A percentile compares a stretch with the other conserved stretches of the same genome.
Conservation (phyloP, 2,329 filamentous ascomycete species). For the Colletotrichum sp. region DNA sequence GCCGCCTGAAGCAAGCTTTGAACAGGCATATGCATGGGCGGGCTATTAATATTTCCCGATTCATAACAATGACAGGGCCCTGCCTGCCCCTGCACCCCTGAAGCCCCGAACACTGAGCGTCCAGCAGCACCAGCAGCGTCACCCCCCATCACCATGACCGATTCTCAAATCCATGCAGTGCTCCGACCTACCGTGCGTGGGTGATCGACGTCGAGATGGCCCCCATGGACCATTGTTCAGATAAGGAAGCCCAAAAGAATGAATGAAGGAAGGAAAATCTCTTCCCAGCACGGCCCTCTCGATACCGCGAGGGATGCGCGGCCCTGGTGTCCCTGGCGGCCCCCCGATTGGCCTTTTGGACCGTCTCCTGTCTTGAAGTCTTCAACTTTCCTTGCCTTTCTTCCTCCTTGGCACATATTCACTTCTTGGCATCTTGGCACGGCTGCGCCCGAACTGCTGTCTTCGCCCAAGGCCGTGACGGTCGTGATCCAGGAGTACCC, state of each 20-base stretch:
- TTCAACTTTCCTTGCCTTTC: background rate
- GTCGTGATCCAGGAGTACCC: conserved; percentile 5
- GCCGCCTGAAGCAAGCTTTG: background rate
- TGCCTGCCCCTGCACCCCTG: background rate
- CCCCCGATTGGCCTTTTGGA: conserved; percentile 6
- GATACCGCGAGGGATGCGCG: background rate
- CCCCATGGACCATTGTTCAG: conserved; percentile 11
- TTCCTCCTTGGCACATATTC: background rate
- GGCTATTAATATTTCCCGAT: conserved; percentile 17
- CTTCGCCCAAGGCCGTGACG: background rate
- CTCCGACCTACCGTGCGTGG: background rate
- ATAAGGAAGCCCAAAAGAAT: conserved; percentile 12
- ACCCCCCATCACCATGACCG: background rate
- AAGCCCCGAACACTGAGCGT: background rate
- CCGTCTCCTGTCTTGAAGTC: background rate
- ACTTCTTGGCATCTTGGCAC: conserved; percentile 2
- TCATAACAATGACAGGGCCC: background rate
- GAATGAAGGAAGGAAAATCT: background rate
- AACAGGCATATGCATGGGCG: conserved; percentile 7
- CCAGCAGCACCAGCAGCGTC: background rate
- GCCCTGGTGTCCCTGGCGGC: conserved; percentile 3
- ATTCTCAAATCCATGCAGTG: background rate
- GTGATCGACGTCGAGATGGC: conserved; percentile 17
- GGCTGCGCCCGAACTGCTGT: conserved; percentile 10
- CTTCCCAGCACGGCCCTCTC: background rate